Percentiles rank a stretch among this genome's conserved stretches.
Evolutionary conservation across 768 basidiomycete genomes (phyloP).

Genomic region (Tulasnella sp.): DNA sequence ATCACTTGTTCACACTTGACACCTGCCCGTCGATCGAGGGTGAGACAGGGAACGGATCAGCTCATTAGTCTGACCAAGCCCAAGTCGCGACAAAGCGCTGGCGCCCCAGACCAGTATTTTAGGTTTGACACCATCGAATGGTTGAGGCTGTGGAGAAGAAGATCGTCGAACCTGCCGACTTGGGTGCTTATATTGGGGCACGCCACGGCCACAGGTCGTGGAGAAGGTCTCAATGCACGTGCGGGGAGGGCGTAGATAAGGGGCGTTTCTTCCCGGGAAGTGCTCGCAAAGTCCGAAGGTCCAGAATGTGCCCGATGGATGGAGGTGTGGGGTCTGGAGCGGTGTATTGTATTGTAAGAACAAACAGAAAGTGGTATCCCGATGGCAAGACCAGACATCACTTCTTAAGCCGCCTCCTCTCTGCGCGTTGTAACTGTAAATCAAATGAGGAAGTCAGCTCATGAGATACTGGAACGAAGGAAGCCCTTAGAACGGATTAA

Average conservation of each 20-base stretch:
- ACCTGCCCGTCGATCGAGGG: conserved; percentile 6
- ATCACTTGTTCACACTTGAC: not conserved
- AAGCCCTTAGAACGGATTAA: not conserved
- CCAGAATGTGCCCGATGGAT: not conserved
- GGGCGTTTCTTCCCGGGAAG: not conserved
- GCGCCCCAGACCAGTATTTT: not conserved
- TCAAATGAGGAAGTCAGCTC: conserved; percentile 13
- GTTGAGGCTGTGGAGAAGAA: not conserved
- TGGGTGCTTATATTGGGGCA: not conserved
- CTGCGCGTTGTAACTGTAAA: conserved; percentile 41
- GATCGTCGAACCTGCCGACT: not conserved
- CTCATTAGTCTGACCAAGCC: not conserved
- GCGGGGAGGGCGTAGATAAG: not conserved
- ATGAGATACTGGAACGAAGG: conserved; percentile 22
- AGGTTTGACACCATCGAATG: not conserved
- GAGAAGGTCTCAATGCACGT: not conserved
- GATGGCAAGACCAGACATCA: conserved; percentile 30
- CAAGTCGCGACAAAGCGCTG: not conserved
- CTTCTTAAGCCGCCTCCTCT: conserved; percentile 41
- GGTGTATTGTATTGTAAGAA: conserved; percentile 14
- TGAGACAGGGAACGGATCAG: not conserved
- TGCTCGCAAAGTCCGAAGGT: not conserved
- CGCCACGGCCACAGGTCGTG: not conserved
- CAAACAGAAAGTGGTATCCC: conserved; percentile 12
- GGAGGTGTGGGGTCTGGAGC: not conserved